phyloP scores from a whole-genome alignment of 371 early-diverging fungal genomes.

The Rhizopus arrhizus region DNA sequence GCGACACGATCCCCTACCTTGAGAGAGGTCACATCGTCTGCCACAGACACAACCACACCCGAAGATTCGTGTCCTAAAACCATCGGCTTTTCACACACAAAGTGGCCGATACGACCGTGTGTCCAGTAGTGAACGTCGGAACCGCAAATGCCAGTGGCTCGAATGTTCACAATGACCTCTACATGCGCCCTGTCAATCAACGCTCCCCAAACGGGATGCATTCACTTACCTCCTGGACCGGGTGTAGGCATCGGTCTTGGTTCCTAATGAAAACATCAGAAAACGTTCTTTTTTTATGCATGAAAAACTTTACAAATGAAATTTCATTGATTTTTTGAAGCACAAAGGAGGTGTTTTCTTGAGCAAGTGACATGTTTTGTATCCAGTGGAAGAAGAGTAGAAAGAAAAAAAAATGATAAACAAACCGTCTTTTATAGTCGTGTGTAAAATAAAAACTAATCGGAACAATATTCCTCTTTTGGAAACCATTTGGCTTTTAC shows the following conservation, averaged over 20 bases:
- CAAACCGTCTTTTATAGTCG: background rate
- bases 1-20: constrained; percentile 75
- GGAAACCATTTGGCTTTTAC: background rate
- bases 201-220: background rate
- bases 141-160: constrained; percentile 56
- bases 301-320: constrained; percentile 16
- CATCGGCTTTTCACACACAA: constrained; percentile 55
- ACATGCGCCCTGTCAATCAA: background rate
- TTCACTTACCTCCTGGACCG: constrained; percentile 21
- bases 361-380: background rate
- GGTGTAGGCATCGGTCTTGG: constrained; percentile 24
- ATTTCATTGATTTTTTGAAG: constrained; percentile 25
- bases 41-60: constrained; percentile 64
- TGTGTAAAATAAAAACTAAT: background rate
- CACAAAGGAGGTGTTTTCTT: constrained; percentile 24
- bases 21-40: constrained; percentile 54
- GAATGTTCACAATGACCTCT: constrained; percentile 54
- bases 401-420: background rate
- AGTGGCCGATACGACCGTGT: constrained; percentile 52
- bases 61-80: constrained; percentile 84
- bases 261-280: constrained; percentile 13
- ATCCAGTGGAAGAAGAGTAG: background rate
- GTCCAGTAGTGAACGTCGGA: constrained; percentile 58
- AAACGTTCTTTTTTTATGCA: background rate
- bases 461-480: constrained; percentile 7